A percentile compares a stretch with the other conserved stretches of the same genome.
Evolutionary conservation across 345 rosid genomes (phyloP).

Genomic region (Lumnitzera racemosa): DNA sequence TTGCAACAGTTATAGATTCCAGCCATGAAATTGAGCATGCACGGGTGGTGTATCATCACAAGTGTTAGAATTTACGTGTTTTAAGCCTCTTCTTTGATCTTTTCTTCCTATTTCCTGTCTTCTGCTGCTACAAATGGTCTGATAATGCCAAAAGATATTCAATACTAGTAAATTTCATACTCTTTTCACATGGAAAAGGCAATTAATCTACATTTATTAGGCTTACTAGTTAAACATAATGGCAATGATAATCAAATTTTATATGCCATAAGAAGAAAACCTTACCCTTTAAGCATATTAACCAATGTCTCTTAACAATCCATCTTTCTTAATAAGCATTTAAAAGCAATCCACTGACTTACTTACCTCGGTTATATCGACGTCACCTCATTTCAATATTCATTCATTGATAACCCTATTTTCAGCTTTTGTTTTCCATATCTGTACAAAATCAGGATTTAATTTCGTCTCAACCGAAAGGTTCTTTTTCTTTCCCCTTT

Average conservation of each 20-base stretch:
- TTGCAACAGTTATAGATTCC: too few relatives aligned
- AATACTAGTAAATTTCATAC: neutral
- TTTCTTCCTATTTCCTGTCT: too few relatives aligned
- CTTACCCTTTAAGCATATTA: neutral
- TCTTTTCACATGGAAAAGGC: slow-evolving; percentile 3
- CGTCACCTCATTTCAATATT: neutral
- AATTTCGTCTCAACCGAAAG: neutral
- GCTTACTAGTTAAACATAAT: neutral
- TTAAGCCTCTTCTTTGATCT: too few relatives aligned
- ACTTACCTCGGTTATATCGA: slow-evolving; percentile 1
- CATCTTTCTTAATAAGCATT: slow-evolving; percentile 1
- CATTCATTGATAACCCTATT: neutral
- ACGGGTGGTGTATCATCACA: too few relatives aligned
- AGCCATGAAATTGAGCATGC: too few relatives aligned
- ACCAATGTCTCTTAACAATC: slow-evolving; percentile 3
- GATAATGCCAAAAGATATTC: too few relatives aligned
- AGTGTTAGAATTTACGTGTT: too few relatives aligned
- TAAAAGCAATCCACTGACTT: neutral
- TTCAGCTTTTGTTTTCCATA: neutral
- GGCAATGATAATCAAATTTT: slow-evolving; percentile 5
- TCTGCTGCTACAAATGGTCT: too few relatives aligned
- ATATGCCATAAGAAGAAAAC: slow-evolving; percentile 2
- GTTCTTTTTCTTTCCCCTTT: too few relatives aligned
- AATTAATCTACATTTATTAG: neutral
- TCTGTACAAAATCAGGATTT: neutral